phyloP scores from a whole-genome alignment of 2,329 filamentous ascomycete species.

The Ceratocystis alfenasii region DNA sequence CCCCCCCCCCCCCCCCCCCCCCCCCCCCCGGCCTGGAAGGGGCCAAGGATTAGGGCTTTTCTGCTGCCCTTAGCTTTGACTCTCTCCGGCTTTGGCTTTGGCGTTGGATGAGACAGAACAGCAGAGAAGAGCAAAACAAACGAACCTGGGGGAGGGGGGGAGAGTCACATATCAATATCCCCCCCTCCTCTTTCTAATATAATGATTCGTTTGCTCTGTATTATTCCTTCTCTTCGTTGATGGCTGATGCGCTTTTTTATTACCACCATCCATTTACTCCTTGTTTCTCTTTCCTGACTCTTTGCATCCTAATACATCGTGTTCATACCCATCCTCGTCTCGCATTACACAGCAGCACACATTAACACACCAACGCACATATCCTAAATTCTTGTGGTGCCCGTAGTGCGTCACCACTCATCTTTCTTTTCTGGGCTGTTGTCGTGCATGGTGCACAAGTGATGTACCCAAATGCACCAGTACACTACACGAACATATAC shows the following conservation, averaged over 20 bases:
- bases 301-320: not conserved
- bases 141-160: too few species aligned
- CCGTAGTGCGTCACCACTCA: not conserved
- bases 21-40: not conserved
- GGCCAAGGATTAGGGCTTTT: not conserved
- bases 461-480: too few species aligned
- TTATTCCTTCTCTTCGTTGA: too few species aligned
- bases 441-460: not conserved
- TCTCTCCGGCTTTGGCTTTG: not conserved
- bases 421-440: not conserved
- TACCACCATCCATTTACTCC: not conserved
- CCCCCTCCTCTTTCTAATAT: too few species aligned
- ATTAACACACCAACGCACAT: not conserved
- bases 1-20: too few species aligned
- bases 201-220: too few species aligned
- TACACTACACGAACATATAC: too few species aligned
- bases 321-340: not conserved
- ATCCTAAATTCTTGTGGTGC: not conserved
- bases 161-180: too few species aligned
- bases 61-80: not conserved
- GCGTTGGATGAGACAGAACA: not conserved
- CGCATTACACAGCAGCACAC: constrained; percentile 4
- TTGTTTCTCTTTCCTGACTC: not conserved
- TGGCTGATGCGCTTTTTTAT: too few species aligned
- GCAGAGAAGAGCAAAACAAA: too few species aligned